Conservation (phyloP, 2,329 filamentous ascomycete genomes). For the Hymenoscyphus fructigenus region DNA sequence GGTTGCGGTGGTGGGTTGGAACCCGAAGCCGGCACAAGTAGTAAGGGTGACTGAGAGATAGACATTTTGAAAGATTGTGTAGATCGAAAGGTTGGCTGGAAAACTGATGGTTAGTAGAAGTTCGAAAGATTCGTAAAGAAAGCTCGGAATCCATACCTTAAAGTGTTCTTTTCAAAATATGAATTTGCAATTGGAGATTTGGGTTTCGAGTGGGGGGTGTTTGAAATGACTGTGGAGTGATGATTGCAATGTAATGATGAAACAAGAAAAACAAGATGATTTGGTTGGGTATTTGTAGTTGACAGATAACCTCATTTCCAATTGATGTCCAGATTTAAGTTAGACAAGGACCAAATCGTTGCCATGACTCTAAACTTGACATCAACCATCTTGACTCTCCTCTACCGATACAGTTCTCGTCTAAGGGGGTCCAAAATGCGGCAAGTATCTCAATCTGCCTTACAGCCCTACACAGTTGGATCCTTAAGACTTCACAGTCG, state of each 20-base stretch:
- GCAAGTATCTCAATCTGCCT: too few species aligned
- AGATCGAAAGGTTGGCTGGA: neutral
- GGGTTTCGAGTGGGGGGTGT: neutral
- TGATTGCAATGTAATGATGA: neutral
- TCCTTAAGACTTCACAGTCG: too few species aligned
- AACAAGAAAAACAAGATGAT: neutral
- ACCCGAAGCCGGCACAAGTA: neutral
- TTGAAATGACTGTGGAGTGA: neutral
- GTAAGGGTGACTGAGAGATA: neutral
- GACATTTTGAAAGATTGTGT: neutral
- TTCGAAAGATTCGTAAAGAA: neutral
- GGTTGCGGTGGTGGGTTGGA: constrained; percentile 2
- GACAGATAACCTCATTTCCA: neutral
- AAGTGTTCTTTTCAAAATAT: neutral
- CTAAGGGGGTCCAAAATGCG: too few species aligned
- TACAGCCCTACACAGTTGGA: too few species aligned
- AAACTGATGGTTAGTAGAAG: neutral
- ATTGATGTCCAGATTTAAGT: neutral
- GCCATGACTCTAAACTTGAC: neutral
- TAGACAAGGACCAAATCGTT: neutral
- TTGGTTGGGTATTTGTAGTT: neutral
- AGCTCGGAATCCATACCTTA: neutral
- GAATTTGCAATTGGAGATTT: neutral
- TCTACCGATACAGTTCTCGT: neutral
- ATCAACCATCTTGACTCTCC: neutral